Evolutionary conservation across 805 yeast genomes (phyloP).

Genomic region (Yarrowia yakushimensis): DNA sequence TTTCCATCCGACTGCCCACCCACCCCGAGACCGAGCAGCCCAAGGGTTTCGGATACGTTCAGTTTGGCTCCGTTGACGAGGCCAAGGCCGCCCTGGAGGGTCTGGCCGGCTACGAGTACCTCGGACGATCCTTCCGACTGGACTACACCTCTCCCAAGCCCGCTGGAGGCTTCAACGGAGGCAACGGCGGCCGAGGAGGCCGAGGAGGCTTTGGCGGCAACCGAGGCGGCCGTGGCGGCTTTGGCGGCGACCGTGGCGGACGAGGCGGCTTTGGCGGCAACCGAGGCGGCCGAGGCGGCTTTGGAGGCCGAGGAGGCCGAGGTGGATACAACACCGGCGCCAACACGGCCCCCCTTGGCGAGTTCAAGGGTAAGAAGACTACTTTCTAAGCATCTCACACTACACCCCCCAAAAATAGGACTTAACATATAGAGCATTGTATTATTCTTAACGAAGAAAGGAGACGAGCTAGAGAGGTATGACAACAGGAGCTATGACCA

Average conservation of each 20-base stretch:
- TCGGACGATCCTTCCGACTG: conserved; percentile 89
- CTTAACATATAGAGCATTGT: conserved; percentile 25
- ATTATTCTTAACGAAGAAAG: conserved; percentile 8
- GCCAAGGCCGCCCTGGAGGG: conserved; percentile 86
- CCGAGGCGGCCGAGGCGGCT: conserved; percentile 33
- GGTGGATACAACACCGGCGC: conserved; percentile 42
- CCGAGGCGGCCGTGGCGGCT: conserved; percentile 25
- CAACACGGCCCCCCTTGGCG: conserved; percentile 51
- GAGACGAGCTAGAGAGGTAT: too few relatives aligned
- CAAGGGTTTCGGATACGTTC: conserved; percentile 98
- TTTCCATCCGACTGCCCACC: conserved; percentile 93
- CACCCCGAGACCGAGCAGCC: conserved; percentile 99
- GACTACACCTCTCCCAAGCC: conserved; percentile 91
- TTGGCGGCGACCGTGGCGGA: conserved; percentile 21
- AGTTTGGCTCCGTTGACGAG: conserved; percentile 79
- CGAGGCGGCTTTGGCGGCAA: conserved; percentile 37
- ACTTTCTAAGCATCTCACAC: conserved; percentile 34
- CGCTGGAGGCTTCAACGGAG: conserved; percentile 11
- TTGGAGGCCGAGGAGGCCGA: conserved; percentile 33
- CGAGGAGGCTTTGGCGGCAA: conserved; percentile 24
- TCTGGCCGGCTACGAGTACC: conserved; percentile 82
- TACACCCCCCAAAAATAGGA: conserved; percentile 1
- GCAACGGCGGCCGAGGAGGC: neutral
- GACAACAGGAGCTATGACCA: neutral
- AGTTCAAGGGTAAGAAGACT: conserved; percentile 65